These are phyloP conservation scores for Fusarium foetens DNA, from an alignment of 2,329 filamentous ascomycete species.

Conservation along the genomic window DNA sequence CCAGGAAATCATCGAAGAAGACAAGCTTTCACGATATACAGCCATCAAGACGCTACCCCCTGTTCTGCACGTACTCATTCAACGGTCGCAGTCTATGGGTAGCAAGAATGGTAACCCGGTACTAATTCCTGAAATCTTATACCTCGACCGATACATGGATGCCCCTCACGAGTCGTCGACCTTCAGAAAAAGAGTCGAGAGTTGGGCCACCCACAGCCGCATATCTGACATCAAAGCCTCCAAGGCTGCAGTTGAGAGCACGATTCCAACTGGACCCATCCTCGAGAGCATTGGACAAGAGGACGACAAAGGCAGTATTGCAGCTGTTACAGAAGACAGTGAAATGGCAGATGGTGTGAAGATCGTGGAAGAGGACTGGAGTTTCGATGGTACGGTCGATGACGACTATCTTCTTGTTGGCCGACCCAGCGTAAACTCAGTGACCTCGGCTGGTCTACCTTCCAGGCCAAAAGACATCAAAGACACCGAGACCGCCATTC, in stretches of 20 bases:
- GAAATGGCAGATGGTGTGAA: constrained; percentile 1
- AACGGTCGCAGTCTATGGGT: constrained; percentile 79
- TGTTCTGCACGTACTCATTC: constrained; percentile 88
- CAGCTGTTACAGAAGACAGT: background rate
- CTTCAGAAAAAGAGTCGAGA: constrained; percentile 71
- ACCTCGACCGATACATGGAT: constrained; percentile 89
- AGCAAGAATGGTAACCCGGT: constrained; percentile 83
- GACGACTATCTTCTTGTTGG: constrained; percentile 50
- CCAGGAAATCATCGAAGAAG: constrained; percentile 76
- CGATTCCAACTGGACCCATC: constrained; percentile 43
- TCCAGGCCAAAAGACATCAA: constrained; percentile 28
- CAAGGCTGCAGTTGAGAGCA: constrained; percentile 42
- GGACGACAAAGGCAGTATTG: background rate
- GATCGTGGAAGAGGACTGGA: constrained; percentile 47
- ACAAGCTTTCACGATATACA: constrained; percentile 70
- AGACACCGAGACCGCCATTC: constrained; percentile 44
- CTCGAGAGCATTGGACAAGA: constrained; percentile 40
- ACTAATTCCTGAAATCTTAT: constrained; percentile 81
- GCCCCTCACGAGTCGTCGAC: constrained; percentile 68
- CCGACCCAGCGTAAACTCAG: constrained; percentile 10
- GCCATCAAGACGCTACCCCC: constrained; percentile 83
- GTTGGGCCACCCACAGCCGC: constrained; percentile 78
- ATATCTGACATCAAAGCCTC: constrained; percentile 65
- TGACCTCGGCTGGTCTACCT: background rate
- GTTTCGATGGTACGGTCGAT: constrained; percentile 53